A percentile compares a stretch with the other conserved stretches of the same genome.
phyloP scores from a whole-genome alignment of 805 yeast species.

The Lachancea sp. region DNA sequence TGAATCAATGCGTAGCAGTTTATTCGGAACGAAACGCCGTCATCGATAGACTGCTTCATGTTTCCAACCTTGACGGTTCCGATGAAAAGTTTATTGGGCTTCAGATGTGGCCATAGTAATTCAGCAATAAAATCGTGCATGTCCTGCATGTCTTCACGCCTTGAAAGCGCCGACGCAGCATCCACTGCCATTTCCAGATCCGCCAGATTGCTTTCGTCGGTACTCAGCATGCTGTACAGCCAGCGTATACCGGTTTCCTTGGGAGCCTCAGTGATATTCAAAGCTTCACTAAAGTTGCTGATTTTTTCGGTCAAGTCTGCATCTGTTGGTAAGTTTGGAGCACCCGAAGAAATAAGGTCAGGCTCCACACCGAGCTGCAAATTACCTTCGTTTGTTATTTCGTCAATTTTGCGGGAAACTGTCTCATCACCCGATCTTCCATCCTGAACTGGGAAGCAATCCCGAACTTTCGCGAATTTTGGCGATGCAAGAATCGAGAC shows the following conservation, averaged over 20 bases:
- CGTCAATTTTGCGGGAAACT: neutral
- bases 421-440: neutral
- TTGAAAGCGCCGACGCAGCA: neutral
- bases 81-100: slow-evolving; percentile 22
- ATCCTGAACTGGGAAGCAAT: neutral
- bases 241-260: no score
- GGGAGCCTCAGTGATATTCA: neutral
- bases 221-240: neutral
- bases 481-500: neutral
- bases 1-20: slow-evolving; percentile 6
- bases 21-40: slow-evolving; percentile 6
- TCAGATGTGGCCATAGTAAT: slow-evolving; percentile 16
- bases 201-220: neutral
- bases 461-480: neutral
- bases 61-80: slow-evolving; percentile 29
- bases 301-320: neutral
- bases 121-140: slow-evolving; percentile 3
- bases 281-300: neutral
- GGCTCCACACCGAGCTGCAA: no score
- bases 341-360: no score
- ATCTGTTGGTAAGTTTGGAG: no score
- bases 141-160: neutral
- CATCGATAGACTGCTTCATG: slow-evolving; percentile 28
- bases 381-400: neutral
- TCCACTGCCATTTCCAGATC: slow-evolving; percentile 1